Evolutionary conservation across 2,329 filamentous ascomycete species (phyloP).

Genomic region (Colletotrichum liaoningense): DNA sequence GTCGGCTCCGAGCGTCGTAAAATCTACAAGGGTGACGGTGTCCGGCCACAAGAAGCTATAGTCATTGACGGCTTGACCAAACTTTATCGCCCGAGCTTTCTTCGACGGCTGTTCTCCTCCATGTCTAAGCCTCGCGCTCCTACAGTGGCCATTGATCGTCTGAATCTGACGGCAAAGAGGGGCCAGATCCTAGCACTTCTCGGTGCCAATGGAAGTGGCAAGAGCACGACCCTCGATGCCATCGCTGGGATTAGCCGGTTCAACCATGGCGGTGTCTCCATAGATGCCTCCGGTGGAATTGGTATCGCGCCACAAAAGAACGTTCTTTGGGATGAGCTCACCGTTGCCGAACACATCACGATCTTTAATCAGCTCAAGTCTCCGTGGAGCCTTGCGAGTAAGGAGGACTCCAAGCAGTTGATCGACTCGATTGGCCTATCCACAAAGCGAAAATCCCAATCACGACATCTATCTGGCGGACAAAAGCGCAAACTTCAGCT

Average conservation of each 20-base stretch:
- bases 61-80: slow-evolving; percentile 81
- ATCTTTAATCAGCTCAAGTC: slow-evolving; percentile 79
- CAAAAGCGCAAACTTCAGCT: slow-evolving; percentile 83
- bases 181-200: slow-evolving; percentile 89
- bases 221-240: slow-evolving; percentile 71
- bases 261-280: slow-evolving; percentile 72
- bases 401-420: slow-evolving; percentile 56
- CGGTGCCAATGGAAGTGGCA: slow-evolving; percentile 77
- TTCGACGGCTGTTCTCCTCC: slow-evolving; percentile 64
- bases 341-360: slow-evolving; percentile 76
- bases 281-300: slow-evolving; percentile 79
- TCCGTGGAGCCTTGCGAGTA: slow-evolving; percentile 55
- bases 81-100: slow-evolving; percentile 75
- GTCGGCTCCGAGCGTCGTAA: slow-evolving; percentile 69
- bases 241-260: slow-evolving; percentile 45
- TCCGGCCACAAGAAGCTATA: slow-evolving; percentile 68
- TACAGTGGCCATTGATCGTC: slow-evolving; percentile 80
- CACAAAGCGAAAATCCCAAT: slow-evolving; percentile 69
- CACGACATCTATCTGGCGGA: slow-evolving; percentile 77
- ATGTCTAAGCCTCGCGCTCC: slow-evolving; percentile 64
- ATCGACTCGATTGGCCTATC: slow-evolving; percentile 73
- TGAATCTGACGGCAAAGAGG: slow-evolving; percentile 76
- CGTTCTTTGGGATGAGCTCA: slow-evolving; percentile 79
- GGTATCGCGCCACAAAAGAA: slow-evolving; percentile 82
- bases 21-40: slow-evolving; percentile 40